Base-by-base conservation (phyloP, 2,329 filamentous ascomycete genomes). In the Penicillium janthinellum region DNA sequence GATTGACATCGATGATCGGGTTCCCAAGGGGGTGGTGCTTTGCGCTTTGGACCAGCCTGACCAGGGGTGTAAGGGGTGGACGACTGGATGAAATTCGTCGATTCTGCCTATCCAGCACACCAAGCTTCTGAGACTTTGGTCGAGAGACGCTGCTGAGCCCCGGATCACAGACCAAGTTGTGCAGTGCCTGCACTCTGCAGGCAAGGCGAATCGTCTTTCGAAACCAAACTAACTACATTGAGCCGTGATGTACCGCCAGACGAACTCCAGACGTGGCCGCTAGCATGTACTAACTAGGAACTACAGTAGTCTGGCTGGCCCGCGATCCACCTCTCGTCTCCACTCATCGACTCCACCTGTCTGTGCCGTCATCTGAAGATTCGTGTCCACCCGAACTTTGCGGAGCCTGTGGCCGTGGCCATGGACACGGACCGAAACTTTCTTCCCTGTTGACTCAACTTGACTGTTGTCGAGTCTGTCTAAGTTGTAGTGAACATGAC, bases 341-440 rank as follows among this genome's bases (percentile, higher is more conserved):
- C 47, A 31, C 44, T 7, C 7, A 31, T 17, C 14, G 44, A n/a
- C 44, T 17, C 44, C 44, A 47, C 44, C 44, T 47, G 53, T 57
- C 55, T 58, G 54, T 39, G 35, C 57, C 52, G 62, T 60, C 57
- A 59, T 56, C 56, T 64, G 54, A 64, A 62, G 59, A 58, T 57
- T 58, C 15, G 38, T 47, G 38, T 34, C 45, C 44, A 28, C 35
- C 49, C 34, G 39, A 60, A 41, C 14, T 38, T 51, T 56, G 38
- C 28, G 45, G 54, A 39, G 48, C 48, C 20, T 15, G 37, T 57
- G 58, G 42, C 42, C 42, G n/a, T n/a, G 28, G 6, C 31, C 31
- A 31, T 31, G 12, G 3, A 57, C 42, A 25, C 42, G 58, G 42
- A 56, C 57, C 48, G 59, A 51, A 58, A 57, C 22, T 53, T 61